Percentiles rank a stretch among this genome's conserved stretches.
Evolutionary conservation across 83 land plant genomes (phyloP).

Genomic region (Picea engelmannii): DNA sequence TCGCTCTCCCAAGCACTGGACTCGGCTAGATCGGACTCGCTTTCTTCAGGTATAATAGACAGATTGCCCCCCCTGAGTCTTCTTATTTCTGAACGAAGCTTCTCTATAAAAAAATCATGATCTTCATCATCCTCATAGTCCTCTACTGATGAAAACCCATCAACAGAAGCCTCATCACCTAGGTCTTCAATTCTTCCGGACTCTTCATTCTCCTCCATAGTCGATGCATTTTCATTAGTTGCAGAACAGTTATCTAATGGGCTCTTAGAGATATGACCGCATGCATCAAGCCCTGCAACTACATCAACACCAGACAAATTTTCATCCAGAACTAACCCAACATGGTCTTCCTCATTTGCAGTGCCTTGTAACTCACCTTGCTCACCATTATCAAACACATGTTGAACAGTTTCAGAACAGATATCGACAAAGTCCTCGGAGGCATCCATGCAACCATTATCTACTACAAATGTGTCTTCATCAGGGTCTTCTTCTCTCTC

Average conservation of each 20-base stretch:
- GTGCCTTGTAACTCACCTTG: too few species aligned
- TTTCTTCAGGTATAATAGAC: slow-evolving; percentile 50
- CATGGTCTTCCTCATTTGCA: too few species aligned
- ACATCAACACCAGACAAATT: too few species aligned
- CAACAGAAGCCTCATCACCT: not conserved
- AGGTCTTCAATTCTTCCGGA: not conserved
- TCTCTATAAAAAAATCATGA: slow-evolving; percentile 37
- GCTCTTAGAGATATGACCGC: not conserved
- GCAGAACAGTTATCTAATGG: not conserved
- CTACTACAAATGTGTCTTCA: too few species aligned
- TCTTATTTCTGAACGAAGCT: slow-evolving; percentile 46
- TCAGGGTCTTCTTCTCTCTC: too few species aligned
- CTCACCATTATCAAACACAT: too few species aligned
- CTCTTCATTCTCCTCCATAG: not conserved
- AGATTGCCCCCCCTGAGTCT: slow-evolving; percentile 43
- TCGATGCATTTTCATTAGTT: not conserved
- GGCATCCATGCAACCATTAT: too few species aligned
- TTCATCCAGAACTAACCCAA: too few species aligned
- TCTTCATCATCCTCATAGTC: slow-evolving; percentile 28
- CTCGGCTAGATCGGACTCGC: slow-evolving; percentile 19
- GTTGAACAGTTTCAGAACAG: too few species aligned
- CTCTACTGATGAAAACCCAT: not conserved
- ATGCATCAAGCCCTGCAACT: not conserved
- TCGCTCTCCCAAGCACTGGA: slow-evolving; percentile 10
- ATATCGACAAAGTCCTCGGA: too few species aligned